Evolutionary conservation across 225 moss, liverwort and hornwort species (phyloP), one percentile per base, ranked within the genome.

Genomic region (Lunularia cruciata): DNA sequence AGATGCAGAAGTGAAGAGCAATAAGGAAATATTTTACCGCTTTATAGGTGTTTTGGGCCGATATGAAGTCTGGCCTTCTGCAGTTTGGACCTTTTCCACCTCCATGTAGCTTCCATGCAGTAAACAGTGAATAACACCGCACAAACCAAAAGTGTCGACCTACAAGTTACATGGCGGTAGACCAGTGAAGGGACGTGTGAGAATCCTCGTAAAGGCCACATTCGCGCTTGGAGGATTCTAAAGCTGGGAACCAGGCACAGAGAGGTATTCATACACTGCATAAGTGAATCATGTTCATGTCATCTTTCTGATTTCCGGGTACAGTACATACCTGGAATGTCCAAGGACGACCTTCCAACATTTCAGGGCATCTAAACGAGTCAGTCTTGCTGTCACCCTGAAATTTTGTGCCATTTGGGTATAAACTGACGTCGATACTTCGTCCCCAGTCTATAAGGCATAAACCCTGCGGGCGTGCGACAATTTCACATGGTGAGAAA

Each of bases 391-490:
- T 85, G 58, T 98, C 98, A 25, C 93, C 93, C 30, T 83, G 69
- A 72, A 98, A 98, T 66, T 84, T 71, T 19, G 84, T 75, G 46
- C 84, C 93, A 61, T 79, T 81, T 43, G 89, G 83, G 67, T 86
- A 89, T 32, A 98, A 89, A 65, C 82, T 77, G 68, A 77, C 53
- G 69, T 98, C 98, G 67, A 98, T 93, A 71, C 98, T 98, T 66
- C 98, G 87, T 75, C 98, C 98, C 91, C 92, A 98, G 75, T 98
- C 98, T 72, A 98, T 93, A 52, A 98, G 84, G 61, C 78, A 86
- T 65, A 98, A 84, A 26, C 98, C 98, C 93, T 98, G 86, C 48
- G 63, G 45, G 70, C 26, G 5, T 11, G 5, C n/a, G 14, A 56
- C 55, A 56, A 15, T 56, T 30, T 23, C 6, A 51, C 3, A 4